Base-by-base conservation (phyloP, 306 rosid genomes). In the Pyrus pyrifolia region DNA sequence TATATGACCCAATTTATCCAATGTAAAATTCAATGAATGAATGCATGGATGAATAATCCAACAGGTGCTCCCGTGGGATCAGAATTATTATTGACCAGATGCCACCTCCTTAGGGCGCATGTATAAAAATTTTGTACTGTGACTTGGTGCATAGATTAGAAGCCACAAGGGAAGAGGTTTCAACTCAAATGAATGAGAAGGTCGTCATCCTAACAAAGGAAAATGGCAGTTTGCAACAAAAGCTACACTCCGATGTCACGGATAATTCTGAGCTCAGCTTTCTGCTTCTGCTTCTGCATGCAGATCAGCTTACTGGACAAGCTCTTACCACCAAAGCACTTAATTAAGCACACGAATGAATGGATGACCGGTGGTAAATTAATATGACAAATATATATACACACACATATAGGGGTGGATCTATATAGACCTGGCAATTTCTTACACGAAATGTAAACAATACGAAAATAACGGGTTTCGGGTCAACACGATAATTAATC, bases 191-290 rank as follows among this genome's bases (percentile, higher is more conserved):
- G 76, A 51, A 68, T 23, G 75, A 52, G 52, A n/a, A 68, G 25
- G 76, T 85, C 85, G 83, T 88, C 97, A 86, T 76, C 40, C 61
- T 79, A 58, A 88, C 80, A 3, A 7, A 4, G 74, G 83, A 83
- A 83, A 88, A 68, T 89, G 96, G 87, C 58, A 21, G 75, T 81
- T 81, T 77, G 84, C 64, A 71, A 10, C 45, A 75, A 42, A 84
- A 80, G 27, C 27, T 7, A 63, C 68, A 42, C 27, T 76, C 76
- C 59, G 23, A 55, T 80, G 84, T 66, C 80, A 81, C 67, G 46
- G 49, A 64, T 31, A 7, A 11, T 73, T 64, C 73, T 38, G 31
- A 60, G 58, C 67, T 74, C 59, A 38, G 75, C 67, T 51, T 8
- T 31, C 25, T 1, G 51, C 66, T 71, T 71, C 11, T 40, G 72